Evolutionary conservation across 768 basidiomycete genomes (phyloP).

Genomic region (Calocera cornea): DNA sequence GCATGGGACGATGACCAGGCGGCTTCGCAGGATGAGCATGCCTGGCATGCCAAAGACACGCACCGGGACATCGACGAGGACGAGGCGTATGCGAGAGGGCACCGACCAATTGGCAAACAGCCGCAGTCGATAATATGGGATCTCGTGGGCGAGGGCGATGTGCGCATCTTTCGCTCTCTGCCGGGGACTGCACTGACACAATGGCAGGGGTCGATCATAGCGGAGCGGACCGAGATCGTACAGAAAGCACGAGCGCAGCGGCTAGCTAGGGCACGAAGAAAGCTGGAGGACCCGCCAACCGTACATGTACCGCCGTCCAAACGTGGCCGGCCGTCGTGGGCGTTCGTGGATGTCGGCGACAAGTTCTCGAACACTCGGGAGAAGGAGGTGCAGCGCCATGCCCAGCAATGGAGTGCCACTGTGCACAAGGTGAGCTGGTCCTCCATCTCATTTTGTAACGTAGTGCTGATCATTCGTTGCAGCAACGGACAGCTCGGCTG

Average conservation of each 20-base stretch:
- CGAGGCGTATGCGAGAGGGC: constrained; percentile 40
- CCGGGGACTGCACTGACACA: neutral
- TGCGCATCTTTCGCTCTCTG: constrained; percentile 21
- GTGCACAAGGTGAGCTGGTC: constrained; percentile 18
- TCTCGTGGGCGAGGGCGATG: constrained; percentile 55
- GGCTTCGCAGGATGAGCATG: too few relatives aligned
- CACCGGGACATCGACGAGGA: constrained; percentile 53
- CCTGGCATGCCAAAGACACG: too few relatives aligned
- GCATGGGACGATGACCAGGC: constrained; percentile 30
- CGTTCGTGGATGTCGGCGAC: constrained; percentile 61
- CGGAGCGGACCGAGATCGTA: constrained; percentile 39
- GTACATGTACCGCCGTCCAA: constrained; percentile 15
- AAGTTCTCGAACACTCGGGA: constrained; percentile 47
- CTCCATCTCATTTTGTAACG: neutral
- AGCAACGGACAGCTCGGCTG: neutral
- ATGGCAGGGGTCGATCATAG: constrained; percentile 48
- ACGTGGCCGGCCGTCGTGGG: constrained; percentile 35
- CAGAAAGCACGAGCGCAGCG: constrained; percentile 28
- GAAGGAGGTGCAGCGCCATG: constrained; percentile 37
- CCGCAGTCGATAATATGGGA: constrained; percentile 73
- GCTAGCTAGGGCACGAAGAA: constrained; percentile 27
- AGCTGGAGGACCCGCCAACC: constrained; percentile 27
- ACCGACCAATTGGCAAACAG: constrained; percentile 43
- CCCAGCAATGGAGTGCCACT: constrained; percentile 32
- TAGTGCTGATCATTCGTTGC: neutral